phyloP scores from a whole-genome alignment of 768 basidiomycete genomes.

The Hirschioporus abietinus region DNA sequence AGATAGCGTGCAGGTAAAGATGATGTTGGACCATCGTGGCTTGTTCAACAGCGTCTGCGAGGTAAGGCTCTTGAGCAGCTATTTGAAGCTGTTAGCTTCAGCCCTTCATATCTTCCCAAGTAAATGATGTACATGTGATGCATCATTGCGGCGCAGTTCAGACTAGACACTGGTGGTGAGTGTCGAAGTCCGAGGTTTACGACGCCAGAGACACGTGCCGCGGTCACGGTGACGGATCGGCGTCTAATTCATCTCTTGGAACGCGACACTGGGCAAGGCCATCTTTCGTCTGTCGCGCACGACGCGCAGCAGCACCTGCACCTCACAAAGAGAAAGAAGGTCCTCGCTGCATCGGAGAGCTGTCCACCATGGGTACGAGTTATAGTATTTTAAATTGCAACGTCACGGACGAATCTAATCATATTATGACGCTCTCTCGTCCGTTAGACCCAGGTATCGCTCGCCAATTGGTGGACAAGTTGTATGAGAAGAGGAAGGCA shows the following conservation, averaged over 20 bases:
- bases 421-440: not conserved
- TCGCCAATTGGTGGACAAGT: slow-evolving; percentile 84
- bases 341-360: not conserved
- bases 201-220: no score
- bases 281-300: not conserved
- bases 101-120: no score
- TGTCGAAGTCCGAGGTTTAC: not conserved
- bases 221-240: not conserved
- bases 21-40: not conserved
- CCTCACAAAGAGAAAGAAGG: not conserved
- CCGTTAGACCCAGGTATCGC: slow-evolving; percentile 62
- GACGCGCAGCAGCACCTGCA: not conserved
- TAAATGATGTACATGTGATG: no score
- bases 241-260: not conserved
- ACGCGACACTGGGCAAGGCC: not conserved
- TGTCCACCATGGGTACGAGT: not conserved
- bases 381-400: not conserved
- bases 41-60: not conserved
- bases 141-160: not conserved
- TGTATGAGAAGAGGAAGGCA: slow-evolving; percentile 94
- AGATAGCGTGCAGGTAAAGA: not conserved
- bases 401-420: not conserved
- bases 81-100: no score
- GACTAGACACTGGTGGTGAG: not conserved
- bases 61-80: not conserved